Evolutionary conservation across 139 green algal genomes (phyloP), one percentile per base, ranked within the genome.

Genomic region (Auxenochlorella pyrenoidosa): DNA sequence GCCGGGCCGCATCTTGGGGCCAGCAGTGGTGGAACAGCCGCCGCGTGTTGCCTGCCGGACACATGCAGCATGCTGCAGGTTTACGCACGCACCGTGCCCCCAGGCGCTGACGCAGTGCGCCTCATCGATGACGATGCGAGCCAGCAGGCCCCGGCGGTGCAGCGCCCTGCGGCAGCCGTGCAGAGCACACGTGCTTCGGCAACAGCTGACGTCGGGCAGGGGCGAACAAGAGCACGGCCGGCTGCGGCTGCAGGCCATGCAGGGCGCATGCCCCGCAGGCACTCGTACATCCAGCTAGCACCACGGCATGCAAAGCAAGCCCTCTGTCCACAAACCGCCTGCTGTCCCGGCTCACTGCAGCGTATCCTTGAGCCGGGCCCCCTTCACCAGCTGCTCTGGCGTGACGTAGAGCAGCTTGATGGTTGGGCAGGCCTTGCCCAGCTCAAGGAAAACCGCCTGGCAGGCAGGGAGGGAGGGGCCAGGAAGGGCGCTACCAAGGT

Each of bases 381-480:
- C 89, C 59, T 90, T 90, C 28, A 92, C 92, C 76, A 95, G 85
- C 90, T 95, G 92, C 88, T 96, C 93, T 5, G 97, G 97, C 8
- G 97, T 99, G 21, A 98, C 90, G 86, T 99, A 99, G 75, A 99
- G 92, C 86, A 99, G 91, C 87, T 95, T 95, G 80, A 90, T 84
- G 65, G 65, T 89, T 60, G 93, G 87, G 36, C 58, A 44, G 32
- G 82, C 60, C 93, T 97, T 97, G 79, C 83, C 76, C 82, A 97
- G 92, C 93, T 97, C 95, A 18, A 90, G 34, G 79, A 40, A 34
- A 1, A 26, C 36, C 12, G 72, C 43, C 12, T 71, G 82, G 16
- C 32, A 19, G 59, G 8, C 1, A 15, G 60, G 32, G 40, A n/a
- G 34, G 19, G 15, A 38, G 63, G 41, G 26, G 73, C 32, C 30